Evolutionary conservation across 2,329 filamentous ascomycete species (phyloP).

Genomic region (Colletotrichum sp.): DNA sequence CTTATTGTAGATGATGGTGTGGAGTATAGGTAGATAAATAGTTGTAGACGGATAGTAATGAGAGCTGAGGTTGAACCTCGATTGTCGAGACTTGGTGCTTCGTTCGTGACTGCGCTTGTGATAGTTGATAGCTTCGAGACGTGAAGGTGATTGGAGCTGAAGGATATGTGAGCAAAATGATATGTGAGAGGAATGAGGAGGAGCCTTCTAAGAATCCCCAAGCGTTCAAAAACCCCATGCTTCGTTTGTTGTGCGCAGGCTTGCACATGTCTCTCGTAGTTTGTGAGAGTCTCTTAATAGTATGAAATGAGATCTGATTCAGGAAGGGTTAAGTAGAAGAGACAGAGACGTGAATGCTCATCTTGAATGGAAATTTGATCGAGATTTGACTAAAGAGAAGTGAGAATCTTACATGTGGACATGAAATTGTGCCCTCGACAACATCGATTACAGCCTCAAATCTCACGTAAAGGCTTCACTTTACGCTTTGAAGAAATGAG

Average conservation of each 20-base stretch:
- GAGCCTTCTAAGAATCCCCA: neutral
- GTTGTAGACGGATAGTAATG: neutral
- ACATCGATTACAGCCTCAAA: neutral
- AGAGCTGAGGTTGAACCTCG: neutral
- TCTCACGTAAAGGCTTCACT: fast-evolving
- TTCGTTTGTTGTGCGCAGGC: neutral
- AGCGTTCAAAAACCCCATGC: neutral
- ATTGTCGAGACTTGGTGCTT: neutral
- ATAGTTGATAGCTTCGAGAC: too few species aligned
- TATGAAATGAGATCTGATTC: neutral
- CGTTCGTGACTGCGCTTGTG: neutral
- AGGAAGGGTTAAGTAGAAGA: neutral
- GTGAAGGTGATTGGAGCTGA: neutral
- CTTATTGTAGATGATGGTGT: neutral
- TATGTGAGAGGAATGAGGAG: neutral
- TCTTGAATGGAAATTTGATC: neutral
- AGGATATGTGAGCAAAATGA: neutral
- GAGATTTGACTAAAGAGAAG: neutral
- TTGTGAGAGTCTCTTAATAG: neutral
- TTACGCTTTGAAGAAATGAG: too few species aligned
- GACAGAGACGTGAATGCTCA: neutral
- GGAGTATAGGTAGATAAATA: neutral
- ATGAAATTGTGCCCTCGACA: neutral
- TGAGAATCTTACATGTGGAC: neutral
- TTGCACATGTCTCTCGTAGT: neutral